Evolutionary conservation across 73 alveolate genomes (phyloP).

Genomic region (Halteria grandinella): DNA sequence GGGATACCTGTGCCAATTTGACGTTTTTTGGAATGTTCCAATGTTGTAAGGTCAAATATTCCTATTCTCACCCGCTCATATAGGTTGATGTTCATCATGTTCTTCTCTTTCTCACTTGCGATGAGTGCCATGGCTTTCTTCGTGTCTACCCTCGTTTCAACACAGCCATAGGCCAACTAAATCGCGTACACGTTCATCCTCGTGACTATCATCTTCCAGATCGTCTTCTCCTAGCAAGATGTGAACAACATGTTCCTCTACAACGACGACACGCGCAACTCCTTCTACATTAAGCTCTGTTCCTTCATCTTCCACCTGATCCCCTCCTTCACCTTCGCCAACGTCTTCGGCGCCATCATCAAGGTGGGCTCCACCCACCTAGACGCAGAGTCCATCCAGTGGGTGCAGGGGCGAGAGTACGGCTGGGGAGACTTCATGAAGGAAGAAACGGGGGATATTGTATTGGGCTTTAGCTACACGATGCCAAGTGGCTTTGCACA

Average conservation of each 20-base stretch:
- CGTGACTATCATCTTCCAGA: conserved; percentile 23
- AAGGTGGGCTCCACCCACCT: conserved; percentile 48
- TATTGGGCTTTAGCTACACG: conserved; percentile 17
- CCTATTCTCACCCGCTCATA: too few relatives aligned
- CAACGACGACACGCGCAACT: conserved; percentile 35
- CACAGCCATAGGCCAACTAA: conserved; percentile 53
- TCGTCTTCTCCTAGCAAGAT: conserved; percentile 40
- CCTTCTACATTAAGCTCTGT: conserved; percentile 5
- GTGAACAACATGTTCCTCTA: conserved; percentile 46
- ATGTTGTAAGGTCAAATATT: too few relatives aligned
- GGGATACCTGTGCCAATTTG: too few relatives aligned
- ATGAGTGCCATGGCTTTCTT: conserved; percentile 51
- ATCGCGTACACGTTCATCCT: conserved; percentile 42
- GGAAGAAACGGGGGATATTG: neutral
- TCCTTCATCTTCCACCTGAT: conserved; percentile 6
- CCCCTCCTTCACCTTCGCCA: conserved; percentile 58
- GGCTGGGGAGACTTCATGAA: conserved; percentile 25
- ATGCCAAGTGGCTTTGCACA: conserved; percentile 24
- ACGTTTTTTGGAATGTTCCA: too few relatives aligned
- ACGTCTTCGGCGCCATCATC: conserved; percentile 27
- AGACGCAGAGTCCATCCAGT: neutral
- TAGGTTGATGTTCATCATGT: conserved; percentile 43
- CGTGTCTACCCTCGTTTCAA: conserved; percentile 24
- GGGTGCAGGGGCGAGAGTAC: conserved; percentile 45
- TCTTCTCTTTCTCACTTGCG: conserved; percentile 39